Evolutionary conservation across 2,329 filamentous ascomycete species (phyloP).

Genomic region (Chlorencoelia australis): DNA sequence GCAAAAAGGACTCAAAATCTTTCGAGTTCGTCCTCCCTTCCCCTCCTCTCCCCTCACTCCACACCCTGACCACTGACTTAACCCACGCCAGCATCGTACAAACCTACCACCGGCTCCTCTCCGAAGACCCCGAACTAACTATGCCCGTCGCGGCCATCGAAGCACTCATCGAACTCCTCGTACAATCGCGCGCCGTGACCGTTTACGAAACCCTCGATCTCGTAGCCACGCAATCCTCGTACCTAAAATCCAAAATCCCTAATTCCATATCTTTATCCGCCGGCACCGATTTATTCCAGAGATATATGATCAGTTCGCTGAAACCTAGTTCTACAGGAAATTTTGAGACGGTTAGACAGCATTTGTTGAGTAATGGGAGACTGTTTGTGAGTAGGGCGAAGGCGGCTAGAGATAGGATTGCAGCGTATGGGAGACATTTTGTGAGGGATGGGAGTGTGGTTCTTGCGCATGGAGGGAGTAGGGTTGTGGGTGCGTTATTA

Average conservation of each 20-base stretch:
- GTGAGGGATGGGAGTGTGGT: conserved; percentile 70
- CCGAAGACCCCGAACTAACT: conserved; percentile 71
- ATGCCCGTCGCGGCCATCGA: conserved; percentile 95
- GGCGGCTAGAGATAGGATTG: conserved; percentile 74
- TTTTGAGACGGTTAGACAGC: conserved; percentile 74
- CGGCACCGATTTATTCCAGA: conserved; percentile 90
- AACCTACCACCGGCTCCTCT: conserved; percentile 54
- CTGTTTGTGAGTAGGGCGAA: conserved; percentile 83
- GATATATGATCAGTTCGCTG: conserved; percentile 74
- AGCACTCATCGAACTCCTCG: conserved; percentile 77
- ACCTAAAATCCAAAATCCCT: conserved; percentile 66
- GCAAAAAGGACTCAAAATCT: conserved; percentile 14
- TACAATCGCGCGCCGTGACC: conserved; percentile 69
- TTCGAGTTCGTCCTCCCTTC: conserved; percentile 21
- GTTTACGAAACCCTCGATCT: conserved; percentile 90
- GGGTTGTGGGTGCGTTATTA: conserved; percentile 73
- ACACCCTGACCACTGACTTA: not conserved
- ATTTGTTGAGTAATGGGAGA: conserved; percentile 76
- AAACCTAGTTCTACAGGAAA: conserved; percentile 41
- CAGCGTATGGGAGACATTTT: conserved; percentile 66
- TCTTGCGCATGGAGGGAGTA: conserved; percentile 81
- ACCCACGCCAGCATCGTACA: conserved; percentile 40
- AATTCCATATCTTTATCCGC: conserved; percentile 91
- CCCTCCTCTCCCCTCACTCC: not conserved
- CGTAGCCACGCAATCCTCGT: conserved; percentile 64